Evolutionary conservation across 768 basidiomycete species (phyloP).

Genomic region (Naematelia encephala): DNA sequence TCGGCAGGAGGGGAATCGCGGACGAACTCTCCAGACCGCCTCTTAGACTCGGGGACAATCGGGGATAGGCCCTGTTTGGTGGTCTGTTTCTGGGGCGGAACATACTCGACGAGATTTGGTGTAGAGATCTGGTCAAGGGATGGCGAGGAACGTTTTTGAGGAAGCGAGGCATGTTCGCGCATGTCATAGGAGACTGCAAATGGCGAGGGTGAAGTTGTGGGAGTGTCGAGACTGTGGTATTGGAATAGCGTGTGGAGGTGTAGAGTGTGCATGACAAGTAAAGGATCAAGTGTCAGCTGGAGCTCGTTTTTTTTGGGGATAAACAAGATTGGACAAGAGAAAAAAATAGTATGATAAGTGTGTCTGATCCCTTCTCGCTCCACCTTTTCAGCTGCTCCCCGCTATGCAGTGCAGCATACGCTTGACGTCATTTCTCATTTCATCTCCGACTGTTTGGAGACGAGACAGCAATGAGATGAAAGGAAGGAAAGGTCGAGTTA

Average conservation of each 20-base stretch:
- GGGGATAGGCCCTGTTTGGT: neutral
- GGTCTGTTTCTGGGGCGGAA: neutral
- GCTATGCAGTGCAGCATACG: neutral
- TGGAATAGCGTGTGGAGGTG: neutral
- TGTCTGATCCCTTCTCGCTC: neutral
- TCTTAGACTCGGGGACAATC: neutral
- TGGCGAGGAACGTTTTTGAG: neutral
- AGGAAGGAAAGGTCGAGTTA: neutral
- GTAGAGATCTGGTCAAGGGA: neutral
- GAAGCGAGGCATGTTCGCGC: neutral
- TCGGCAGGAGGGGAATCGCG: neutral
- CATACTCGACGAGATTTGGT: neutral
- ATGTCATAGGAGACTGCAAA: conserved; percentile 7
- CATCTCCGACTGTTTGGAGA: neutral
- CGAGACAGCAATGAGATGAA: neutral
- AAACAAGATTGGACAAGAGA: neutral
- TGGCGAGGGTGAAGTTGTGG: conserved; percentile 20
- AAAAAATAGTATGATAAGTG: neutral
- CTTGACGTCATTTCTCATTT: neutral
- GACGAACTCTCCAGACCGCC: neutral
- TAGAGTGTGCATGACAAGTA: neutral
- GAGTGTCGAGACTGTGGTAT: conserved; percentile 20
- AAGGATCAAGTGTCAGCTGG: neutral
- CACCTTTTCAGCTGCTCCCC: neutral
- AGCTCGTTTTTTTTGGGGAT: too few relatives aligned